phyloP scores from a whole-genome alignment of 805 yeast species.

The Barnettozyma sucrosica region DNA sequence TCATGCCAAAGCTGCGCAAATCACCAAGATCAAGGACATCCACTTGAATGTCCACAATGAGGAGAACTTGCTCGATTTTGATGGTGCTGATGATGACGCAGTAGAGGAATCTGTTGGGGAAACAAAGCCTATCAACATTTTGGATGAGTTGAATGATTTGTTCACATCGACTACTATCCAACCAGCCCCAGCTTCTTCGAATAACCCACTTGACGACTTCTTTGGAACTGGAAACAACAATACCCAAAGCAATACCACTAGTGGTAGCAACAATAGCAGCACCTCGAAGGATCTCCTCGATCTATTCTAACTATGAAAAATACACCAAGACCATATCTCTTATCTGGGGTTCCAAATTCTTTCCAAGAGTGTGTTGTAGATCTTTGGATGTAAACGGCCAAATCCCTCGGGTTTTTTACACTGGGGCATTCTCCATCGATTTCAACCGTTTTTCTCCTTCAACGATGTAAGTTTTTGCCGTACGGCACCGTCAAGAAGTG shows the following conservation, averaged over 20 bases:
- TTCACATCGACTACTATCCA: slow-evolving; percentile 39
- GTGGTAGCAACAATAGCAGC: slow-evolving; percentile 1
- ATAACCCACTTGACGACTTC: slow-evolving; percentile 4
- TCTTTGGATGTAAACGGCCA: too few relatives aligned
- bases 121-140: slow-evolving; percentile 34
- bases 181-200: slow-evolving; percentile 11
- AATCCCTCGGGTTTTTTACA: too few relatives aligned
- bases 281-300: slow-evolving; percentile 20
- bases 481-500: too few relatives aligned
- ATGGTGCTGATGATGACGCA: slow-evolving; percentile 40
- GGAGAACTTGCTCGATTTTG: slow-evolving; percentile 83
- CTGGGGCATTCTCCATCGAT: too few relatives aligned
- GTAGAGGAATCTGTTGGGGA: slow-evolving; percentile 14
- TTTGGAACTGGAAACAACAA: not conserved
- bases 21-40: slow-evolving; percentile 69
- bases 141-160: slow-evolving; percentile 74
- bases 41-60: slow-evolving; percentile 73
- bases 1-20: slow-evolving; percentile 30
- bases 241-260: slow-evolving; percentile 2
- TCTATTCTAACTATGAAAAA: slow-evolving; percentile 12
- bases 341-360: too few relatives aligned
- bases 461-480: too few relatives aligned
- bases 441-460: too few relatives aligned
- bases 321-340: not conserved
- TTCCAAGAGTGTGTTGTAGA: too few relatives aligned